Evolutionary conservation across 116 monocot species (phyloP).

Genomic region (Thalassia testudinum): DNA sequence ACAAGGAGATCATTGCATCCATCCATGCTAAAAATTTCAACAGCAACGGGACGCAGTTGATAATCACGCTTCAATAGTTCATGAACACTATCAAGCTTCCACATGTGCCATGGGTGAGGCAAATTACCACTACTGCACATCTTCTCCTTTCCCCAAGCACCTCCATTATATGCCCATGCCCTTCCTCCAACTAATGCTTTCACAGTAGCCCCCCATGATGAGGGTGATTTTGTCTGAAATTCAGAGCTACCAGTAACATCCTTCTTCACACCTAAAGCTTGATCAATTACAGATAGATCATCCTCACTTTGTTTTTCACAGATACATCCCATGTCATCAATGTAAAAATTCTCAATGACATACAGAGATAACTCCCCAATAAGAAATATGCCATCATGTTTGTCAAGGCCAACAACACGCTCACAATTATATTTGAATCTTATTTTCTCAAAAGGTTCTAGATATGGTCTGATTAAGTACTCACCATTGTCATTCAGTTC

Average conservation of each 20-base stretch:
- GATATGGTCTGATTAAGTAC: slow-evolving; percentile 93
- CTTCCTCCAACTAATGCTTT: slow-evolving; percentile 72
- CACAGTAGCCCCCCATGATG: slow-evolving; percentile 41
- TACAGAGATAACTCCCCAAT: slow-evolving; percentile 87
- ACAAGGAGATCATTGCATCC: slow-evolving; percentile 97
- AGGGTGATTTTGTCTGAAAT: slow-evolving; percentile 53
- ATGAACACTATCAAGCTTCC: slow-evolving; percentile 97
- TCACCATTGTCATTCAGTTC: slow-evolving; percentile 94
- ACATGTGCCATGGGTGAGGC: slow-evolving; percentile 98
- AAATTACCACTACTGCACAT: slow-evolving; percentile 61
- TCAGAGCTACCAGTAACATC: slow-evolving; percentile 55
- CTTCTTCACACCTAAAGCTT: slow-evolving; percentile 95
- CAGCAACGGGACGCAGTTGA: slow-evolving; percentile 92
- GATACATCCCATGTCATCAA: slow-evolving; percentile 88
- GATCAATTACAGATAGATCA: slow-evolving; percentile 90
- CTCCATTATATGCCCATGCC: slow-evolving; percentile 99
- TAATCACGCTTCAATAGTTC: slow-evolving; percentile 98
- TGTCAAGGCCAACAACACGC: slow-evolving; percentile 93
- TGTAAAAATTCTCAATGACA: slow-evolving; percentile 95
- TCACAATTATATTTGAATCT: slow-evolving; percentile 93
- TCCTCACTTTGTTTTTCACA: slow-evolving; percentile 90
- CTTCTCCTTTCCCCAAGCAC: slow-evolving; percentile 99
- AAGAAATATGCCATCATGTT: slow-evolving; percentile 98
- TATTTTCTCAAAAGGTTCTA: slow-evolving; percentile 86
- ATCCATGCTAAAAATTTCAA: slow-evolving; percentile 99